Conservation (phyloP, 1,284 basidiomycete species). For the Tetrapyrgos nigripes region DNA sequence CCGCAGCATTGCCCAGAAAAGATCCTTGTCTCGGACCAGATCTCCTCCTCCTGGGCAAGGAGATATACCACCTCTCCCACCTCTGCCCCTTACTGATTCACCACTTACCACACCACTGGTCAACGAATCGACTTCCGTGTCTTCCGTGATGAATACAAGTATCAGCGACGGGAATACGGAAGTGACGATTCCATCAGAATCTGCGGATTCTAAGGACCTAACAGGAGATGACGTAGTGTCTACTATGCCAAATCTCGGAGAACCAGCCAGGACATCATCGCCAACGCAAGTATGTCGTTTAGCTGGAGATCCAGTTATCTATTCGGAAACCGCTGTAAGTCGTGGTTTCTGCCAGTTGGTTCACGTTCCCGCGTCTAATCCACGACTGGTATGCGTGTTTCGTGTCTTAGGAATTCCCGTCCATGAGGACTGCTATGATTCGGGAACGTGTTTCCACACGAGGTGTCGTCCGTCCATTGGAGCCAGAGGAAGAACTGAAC, state of each 20-base stretch:
- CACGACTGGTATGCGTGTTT: not conserved
- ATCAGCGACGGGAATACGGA: no score
- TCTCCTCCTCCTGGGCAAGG: not conserved
- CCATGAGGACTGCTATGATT: slow-evolving; percentile 65
- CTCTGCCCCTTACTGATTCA: not conserved
- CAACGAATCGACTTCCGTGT: no score
- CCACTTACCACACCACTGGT: no score
- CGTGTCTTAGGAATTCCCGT: slow-evolving; percentile 36
- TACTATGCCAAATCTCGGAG: not conserved
- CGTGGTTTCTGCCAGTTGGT: not conserved
- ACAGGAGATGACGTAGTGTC: no score
- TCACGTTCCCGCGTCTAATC: not conserved
- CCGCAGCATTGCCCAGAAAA: not conserved
- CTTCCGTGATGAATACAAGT: no score
- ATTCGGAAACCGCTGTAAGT: slow-evolving; percentile 57
- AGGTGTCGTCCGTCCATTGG: slow-evolving; percentile 82
- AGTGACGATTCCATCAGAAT: no score
- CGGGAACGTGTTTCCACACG: slow-evolving; percentile 86
- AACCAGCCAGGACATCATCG: not conserved
- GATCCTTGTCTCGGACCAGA: slow-evolving; percentile 3
- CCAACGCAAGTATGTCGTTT: no score
- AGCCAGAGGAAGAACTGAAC: slow-evolving; percentile 69
- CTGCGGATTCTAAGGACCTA: no score
- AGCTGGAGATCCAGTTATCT: slow-evolving; percentile 73
- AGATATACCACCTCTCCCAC: slow-evolving; percentile 2